phyloP scores from a whole-genome alignment of 2,329 filamentous ascomycete genomes.

The Tolypocladium ophioglossoides region DNA sequence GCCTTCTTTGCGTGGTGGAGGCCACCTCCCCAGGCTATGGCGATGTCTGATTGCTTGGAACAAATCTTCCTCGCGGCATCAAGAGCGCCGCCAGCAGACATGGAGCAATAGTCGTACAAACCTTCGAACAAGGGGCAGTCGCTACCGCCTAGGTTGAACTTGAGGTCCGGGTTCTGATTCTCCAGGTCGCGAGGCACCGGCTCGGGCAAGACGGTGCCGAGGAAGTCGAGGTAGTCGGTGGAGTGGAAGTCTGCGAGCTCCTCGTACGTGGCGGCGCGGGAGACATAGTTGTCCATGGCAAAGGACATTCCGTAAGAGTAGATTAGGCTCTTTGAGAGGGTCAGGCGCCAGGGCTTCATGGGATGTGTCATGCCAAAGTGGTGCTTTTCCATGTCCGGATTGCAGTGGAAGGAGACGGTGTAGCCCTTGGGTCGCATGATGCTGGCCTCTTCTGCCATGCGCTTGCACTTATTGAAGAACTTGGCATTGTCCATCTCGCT shows the following conservation, averaged over 20 bases:
- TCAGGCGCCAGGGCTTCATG: constrained; percentile 98
- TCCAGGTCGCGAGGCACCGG: constrained; percentile 55
- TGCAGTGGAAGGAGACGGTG: constrained; percentile 91
- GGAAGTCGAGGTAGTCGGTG: constrained; percentile 81
- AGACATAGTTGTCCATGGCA: constrained; percentile 89
- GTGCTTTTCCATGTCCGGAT: constrained; percentile 88
- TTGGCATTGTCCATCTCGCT: constrained; percentile 44
- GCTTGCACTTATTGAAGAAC: constrained; percentile 48
- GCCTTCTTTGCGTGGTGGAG: constrained; percentile 93
- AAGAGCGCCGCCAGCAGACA: constrained; percentile 83
- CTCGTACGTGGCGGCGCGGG: constrained; percentile 74
- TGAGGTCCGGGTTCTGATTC: constrained; percentile 49
- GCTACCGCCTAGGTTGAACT: constrained; percentile 79
- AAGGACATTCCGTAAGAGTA: constrained; percentile 92
- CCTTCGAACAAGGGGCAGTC: constrained; percentile 97
- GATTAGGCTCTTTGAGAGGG: constrained; percentile 88
- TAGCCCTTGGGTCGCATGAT: constrained; percentile 76
- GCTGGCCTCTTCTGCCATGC: constrained; percentile 48
- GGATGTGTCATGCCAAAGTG: constrained; percentile 96
- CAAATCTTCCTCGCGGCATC: constrained; percentile 86
- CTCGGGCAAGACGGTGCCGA: constrained; percentile 60
- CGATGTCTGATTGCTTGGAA: constrained; percentile 82
- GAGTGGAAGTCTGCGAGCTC: constrained; percentile 84
- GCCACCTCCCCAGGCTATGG: constrained; percentile 94
- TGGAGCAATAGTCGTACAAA: constrained; percentile 86